These are phyloP conservation scores for Bruguiera parviflora DNA, from an alignment of 345 rosid species.

Conservation along the genomic window DNA sequence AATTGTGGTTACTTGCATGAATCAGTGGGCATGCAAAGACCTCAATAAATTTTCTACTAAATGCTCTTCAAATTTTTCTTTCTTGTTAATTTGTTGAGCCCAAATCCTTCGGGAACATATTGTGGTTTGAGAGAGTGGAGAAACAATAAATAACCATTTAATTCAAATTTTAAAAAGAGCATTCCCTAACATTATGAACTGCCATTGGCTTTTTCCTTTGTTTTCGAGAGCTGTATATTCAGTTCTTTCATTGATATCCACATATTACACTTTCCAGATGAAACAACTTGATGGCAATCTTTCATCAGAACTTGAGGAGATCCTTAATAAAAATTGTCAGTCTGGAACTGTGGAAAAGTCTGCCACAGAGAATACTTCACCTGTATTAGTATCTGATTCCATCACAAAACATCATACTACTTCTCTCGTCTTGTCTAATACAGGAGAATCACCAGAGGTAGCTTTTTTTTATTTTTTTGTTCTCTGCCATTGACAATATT, in stretches of 20 bases:
- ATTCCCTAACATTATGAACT: background rate
- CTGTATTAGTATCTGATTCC: conserved; percentile 30
- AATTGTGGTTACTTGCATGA: too few relatives aligned
- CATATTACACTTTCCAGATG: conserved; percentile 36
- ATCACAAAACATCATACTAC: conserved; percentile 13
- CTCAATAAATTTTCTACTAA: background rate
- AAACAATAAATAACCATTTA: background rate
- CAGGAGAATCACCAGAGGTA: conserved; percentile 28
- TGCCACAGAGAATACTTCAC: conserved; percentile 22
- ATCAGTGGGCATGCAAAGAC: too few relatives aligned
- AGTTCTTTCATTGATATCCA: conserved; percentile 10
- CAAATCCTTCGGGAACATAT: background rate
- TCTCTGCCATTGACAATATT: background rate
- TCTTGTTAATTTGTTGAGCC: background rate
- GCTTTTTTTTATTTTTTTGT: background rate
- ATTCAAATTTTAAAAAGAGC: background rate
- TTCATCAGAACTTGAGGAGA: conserved; percentile 58
- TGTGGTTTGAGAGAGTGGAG: background rate
- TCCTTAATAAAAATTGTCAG: conserved; percentile 32
- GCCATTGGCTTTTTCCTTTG: background rate
- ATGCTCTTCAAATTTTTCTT: background rate
- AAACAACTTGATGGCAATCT: conserved; percentile 68
- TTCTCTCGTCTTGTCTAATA: conserved; percentile 15
- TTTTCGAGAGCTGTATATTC: conserved; percentile 5
- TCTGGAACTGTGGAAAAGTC: conserved; percentile 22